These are phyloP conservation scores for Mucor racemosus DNA, from an alignment of 371 early-diverging fungal species.

Conservation along the genomic window DNA sequence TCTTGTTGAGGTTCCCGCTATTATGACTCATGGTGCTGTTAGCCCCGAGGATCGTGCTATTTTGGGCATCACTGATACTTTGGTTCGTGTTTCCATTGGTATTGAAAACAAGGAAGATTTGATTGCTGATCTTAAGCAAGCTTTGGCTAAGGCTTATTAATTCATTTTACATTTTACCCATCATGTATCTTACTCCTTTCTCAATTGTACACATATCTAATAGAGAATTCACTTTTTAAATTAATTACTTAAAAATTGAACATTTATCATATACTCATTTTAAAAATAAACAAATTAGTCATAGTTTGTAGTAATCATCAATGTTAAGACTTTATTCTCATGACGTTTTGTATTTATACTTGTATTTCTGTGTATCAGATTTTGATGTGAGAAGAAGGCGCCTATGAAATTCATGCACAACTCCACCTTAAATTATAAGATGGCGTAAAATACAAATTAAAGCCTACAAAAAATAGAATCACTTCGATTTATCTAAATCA, in stretches of 20 bases:
- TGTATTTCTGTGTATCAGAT: too few species aligned
- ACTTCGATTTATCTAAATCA: too few species aligned
- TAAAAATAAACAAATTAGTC: neutral
- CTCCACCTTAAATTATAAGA: too few species aligned
- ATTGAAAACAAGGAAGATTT: constrained; percentile 85
- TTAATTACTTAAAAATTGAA: constrained; percentile 2
- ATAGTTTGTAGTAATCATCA: neutral
- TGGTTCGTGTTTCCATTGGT: constrained; percentile 84
- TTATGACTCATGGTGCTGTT: constrained; percentile 89
- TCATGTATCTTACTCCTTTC: neutral
- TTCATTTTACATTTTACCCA: neutral
- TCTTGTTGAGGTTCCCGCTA: constrained; percentile 81
- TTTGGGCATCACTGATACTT: constrained; percentile 83
- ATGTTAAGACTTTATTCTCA: neutral
- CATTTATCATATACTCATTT: neutral
- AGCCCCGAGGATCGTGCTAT: constrained; percentile 73
- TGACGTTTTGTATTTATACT: too few species aligned
- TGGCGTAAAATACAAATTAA: too few species aligned
- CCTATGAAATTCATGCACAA: neutral
- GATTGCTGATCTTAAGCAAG: constrained; percentile 68
- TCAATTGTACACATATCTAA: neutral
- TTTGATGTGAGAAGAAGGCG: neutral
- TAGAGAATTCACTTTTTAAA: neutral
- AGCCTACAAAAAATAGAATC: too few species aligned
- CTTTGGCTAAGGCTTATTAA: constrained; percentile 56